Evolutionary conservation across 371 early-diverging fungal genomes (phyloP), one percentile per base, ranked within the genome.

Genomic region (Actinomortierella wolfii): DNA sequence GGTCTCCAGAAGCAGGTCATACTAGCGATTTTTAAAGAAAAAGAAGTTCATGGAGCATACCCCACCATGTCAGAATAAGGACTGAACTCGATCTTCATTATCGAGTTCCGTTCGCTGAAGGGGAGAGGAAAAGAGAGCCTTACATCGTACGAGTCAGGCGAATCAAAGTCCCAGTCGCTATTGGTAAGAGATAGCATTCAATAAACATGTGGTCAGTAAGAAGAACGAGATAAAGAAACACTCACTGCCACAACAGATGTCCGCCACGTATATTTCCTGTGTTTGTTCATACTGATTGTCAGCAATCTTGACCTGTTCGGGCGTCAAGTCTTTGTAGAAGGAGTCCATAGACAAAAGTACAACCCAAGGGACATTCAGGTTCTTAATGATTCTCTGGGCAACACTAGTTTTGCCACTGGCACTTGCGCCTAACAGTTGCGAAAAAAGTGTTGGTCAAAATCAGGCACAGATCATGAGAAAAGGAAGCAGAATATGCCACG

Each of bases 281-380:
- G 8, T 8, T 17, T 41, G 42, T 41, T 41, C 69, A 23, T 86
- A 89, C 90, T 89, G 93, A 50, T 81, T 78, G 51, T 84, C 80
- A 4, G 91, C 91, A 68, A 78, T 74, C 54, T 75, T 79, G 54
- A 82, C 83, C 64, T 95, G 85, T 59, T 94, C 94, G 7, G 86
- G 86, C 13, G 81, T 86, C 61, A 97, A 79, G 14, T 84, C 78
- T 61, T 91, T 94, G 81, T 97, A 97, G 73, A 95, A 97, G 4
- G 94, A 92, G 78, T 97, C 97, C 96, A 96, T 96, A 42, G 91
- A 93, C 28, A 97, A 55, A 39, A 97, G 84, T 3, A 93, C 90
- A 2, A 95, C 95, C 92, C 92, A 91, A 17, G 92, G 92, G 0
- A 90, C 91, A 61, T 89, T 88, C 56, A 92, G 67, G 52, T 86